A percentile compares a stretch with the other conserved stretches of the same genome.
These are phyloP conservation scores for Trypanosoma boissoni DNA, from an alignment of 208 protist species.

Conservation along the genomic window DNA sequence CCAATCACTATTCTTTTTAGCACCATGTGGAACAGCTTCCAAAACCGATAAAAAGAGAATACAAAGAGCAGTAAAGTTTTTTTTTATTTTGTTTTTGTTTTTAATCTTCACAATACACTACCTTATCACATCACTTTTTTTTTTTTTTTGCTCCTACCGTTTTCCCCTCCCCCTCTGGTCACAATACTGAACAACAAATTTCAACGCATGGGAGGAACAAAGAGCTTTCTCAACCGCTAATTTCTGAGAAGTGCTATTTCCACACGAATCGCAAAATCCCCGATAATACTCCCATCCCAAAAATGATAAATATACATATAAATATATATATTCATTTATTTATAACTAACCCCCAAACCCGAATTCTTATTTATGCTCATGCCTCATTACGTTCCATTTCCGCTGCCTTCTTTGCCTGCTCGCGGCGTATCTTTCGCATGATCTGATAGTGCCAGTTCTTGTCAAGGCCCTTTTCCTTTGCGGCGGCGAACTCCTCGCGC, in stretches of 20 bases:
- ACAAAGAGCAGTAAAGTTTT: no score
- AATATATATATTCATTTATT: slow-evolving; percentile 6
- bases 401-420: slow-evolving; percentile 67
- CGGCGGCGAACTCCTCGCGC: slow-evolving; percentile 67
- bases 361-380: slow-evolving; percentile 8
- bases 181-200: not conserved
- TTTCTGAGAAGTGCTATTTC: no score
- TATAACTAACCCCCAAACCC: not conserved
- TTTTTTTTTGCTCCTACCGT: not conserved
- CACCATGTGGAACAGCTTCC: no score
- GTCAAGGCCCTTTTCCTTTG: slow-evolving; percentile 79
- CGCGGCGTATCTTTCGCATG: slow-evolving; percentile 85
- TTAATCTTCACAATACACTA: not conserved
- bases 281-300: no score
- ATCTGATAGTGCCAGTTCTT: slow-evolving; percentile 91
- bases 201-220: no score
- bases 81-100: no score
- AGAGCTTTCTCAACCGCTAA: no score
- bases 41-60: no score
- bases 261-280: no score
- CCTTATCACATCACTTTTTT: not conserved
- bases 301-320: no score
- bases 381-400: slow-evolving; percentile 11
- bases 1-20: no score
- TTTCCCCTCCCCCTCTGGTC: not conserved